A percentile compares a stretch with the other conserved stretches of the same genome.
Conservation (phyloP, 306 rosid species). For the Lathyrus aphaca region DNA sequence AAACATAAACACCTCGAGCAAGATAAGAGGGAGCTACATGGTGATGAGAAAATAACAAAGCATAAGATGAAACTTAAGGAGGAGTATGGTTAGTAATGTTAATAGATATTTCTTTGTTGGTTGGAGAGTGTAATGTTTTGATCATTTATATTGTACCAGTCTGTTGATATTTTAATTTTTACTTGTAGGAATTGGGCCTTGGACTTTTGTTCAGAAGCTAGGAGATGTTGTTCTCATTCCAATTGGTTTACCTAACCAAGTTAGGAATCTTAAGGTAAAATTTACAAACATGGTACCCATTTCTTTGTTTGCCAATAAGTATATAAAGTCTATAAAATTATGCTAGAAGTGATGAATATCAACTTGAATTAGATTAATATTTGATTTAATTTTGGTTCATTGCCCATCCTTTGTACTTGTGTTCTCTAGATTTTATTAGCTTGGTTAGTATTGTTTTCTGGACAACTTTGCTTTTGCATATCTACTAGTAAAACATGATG, state of each 20-base stretch:
- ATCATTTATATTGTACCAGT: neutral
- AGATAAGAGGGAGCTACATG: too few species aligned
- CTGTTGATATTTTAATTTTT: neutral
- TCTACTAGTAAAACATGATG: neutral
- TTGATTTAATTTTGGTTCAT: neutral
- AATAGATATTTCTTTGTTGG: neutral
- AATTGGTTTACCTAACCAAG: conserved; percentile 52
- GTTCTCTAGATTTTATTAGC: neutral
- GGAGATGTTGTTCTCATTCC: too few species aligned
- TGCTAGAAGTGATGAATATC: neutral
- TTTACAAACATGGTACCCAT: neutral
- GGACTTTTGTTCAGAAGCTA: too few species aligned
- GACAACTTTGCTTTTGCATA: neutral
- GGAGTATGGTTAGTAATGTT: conserved; percentile 67
- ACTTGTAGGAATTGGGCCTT: conserved; percentile 46
- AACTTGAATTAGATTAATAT: conserved; percentile 1
- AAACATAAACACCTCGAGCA: too few species aligned
- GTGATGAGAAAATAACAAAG: conserved; percentile 52
- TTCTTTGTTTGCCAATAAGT: conserved; percentile 7
- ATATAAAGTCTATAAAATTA: neutral
- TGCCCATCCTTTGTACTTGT: neutral
- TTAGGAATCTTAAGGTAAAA: conserved; percentile 48
- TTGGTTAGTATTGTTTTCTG: neutral
- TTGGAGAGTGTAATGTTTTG: neutral
- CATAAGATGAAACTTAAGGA: conserved; percentile 75